These are phyloP conservation scores for Penicillium dipodomyicola DNA, from an alignment of 495 filamentous ascomycete species.

Conservation along the genomic window DNA sequence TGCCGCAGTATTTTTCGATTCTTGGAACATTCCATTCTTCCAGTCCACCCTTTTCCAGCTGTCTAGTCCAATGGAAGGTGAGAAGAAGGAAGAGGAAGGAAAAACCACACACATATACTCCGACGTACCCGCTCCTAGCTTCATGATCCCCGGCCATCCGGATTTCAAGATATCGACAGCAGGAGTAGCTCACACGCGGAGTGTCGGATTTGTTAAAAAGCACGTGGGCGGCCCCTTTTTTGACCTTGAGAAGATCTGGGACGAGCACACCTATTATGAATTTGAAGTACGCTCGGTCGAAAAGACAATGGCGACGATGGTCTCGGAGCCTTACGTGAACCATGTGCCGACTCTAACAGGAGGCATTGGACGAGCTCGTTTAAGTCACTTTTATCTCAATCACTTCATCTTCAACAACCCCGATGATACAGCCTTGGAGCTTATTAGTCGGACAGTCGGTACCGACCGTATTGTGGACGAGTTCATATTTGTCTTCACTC, in stretches of 20 bases:
- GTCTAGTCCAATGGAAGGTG: neutral
- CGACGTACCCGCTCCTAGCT: slow-evolving; percentile 21
- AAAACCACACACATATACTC: slow-evolving; percentile 25
- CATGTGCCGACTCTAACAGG: slow-evolving; percentile 64
- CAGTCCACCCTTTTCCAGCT: slow-evolving; percentile 19
- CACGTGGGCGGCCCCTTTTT: slow-evolving; percentile 44
- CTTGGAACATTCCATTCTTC: slow-evolving; percentile 10
- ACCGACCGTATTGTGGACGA: slow-evolving; percentile 59
- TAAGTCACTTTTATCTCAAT: slow-evolving; percentile 67
- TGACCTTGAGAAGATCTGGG: slow-evolving; percentile 60
- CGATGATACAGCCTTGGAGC: slow-evolving; percentile 58
- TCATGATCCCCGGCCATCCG: slow-evolving; percentile 34
- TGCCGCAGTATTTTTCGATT: slow-evolving; percentile 21
- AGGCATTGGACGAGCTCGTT: slow-evolving; percentile 60
- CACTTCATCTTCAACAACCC: slow-evolving; percentile 76
- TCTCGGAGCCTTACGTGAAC: slow-evolving; percentile 59
- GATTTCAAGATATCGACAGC: slow-evolving; percentile 33
- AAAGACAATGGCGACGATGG: slow-evolving; percentile 55
- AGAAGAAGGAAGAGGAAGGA: slow-evolving; percentile 1
- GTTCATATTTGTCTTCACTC: slow-evolving; percentile 59
- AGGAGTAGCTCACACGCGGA: slow-evolving; percentile 36
- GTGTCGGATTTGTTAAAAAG: slow-evolving; percentile 34
- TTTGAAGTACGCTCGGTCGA: slow-evolving; percentile 42
- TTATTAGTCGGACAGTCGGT: slow-evolving; percentile 67
- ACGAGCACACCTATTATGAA: slow-evolving; percentile 51